These are phyloP conservation scores for Cercospora brassicicola DNA, from an alignment of 2,329 filamentous ascomycete species.

Conservation along the genomic window DNA sequence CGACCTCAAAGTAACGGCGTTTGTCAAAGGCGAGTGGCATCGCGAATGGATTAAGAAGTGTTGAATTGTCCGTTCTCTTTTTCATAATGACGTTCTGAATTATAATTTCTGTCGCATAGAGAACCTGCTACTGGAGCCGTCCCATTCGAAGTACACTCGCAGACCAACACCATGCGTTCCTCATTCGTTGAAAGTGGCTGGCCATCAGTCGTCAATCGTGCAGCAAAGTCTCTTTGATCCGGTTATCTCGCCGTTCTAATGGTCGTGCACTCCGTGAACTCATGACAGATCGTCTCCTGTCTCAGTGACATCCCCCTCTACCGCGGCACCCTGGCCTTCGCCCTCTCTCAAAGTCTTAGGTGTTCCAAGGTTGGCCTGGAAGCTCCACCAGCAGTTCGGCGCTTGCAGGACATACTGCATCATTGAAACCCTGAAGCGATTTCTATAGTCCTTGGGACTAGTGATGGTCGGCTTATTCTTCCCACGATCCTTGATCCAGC, in stretches of 20 bases:
- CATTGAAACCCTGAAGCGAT: conserved; percentile 94
- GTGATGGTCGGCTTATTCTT: conserved; percentile 89
- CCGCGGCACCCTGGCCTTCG: conserved; percentile 8
- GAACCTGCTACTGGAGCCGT: neutral
- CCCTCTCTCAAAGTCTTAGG: conserved; percentile 37
- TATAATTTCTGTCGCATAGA: neutral
- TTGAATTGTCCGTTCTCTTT: neutral
- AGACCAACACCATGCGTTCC: neutral
- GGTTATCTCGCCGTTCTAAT: neutral
- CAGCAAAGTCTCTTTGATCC: neutral
- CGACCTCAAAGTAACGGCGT: neutral
- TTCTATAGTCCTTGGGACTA: conserved; percentile 96
- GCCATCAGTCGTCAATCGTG: neutral
- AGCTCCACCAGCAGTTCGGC: conserved; percentile 75
- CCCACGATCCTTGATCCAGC: conserved; percentile 97
- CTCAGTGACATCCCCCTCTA: conserved; percentile 15
- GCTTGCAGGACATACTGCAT: conserved; percentile 78
- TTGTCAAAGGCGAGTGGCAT: neutral
- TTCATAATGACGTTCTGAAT: neutral
- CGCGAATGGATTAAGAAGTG: neutral
- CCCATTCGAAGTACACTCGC: neutral
- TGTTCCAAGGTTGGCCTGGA: conserved; percentile 45
- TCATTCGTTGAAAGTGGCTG: neutral
- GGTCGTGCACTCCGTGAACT: neutral
- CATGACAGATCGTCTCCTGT: conserved; percentile 9